Evolutionary conservation across 352 stramenopile species (phyloP).

Genomic region (Hyaloperonospora brassicae): DNA sequence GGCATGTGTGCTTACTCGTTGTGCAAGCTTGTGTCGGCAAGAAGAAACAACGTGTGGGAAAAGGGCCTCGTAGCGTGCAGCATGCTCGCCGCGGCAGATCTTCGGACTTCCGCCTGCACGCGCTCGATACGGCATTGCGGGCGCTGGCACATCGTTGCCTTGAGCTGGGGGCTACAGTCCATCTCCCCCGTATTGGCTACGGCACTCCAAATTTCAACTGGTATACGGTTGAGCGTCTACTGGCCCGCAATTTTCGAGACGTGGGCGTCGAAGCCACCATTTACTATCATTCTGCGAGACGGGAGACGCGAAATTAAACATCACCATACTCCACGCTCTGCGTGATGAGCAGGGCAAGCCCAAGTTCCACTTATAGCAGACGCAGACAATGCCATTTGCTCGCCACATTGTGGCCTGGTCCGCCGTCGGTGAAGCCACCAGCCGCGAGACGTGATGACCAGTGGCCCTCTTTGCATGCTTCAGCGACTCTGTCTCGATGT

Average conservation of each 20-base stretch:
- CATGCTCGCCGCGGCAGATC: conserved; percentile 50
- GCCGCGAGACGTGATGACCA: no score
- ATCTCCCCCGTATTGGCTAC: conserved; percentile 74
- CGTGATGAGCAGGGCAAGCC: no score
- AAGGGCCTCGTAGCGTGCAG: conserved; percentile 9
- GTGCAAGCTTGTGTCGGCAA: conserved; percentile 53
- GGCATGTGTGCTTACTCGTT: conserved; percentile 62
- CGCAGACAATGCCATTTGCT: no score
- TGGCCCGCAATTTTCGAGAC: conserved; percentile 56
- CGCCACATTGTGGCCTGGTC: no score
- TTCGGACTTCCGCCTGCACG: conserved; percentile 56
- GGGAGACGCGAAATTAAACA: conserved; percentile 1
- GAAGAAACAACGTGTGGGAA: conserved; percentile 43
- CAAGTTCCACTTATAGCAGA: no score
- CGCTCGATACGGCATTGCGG: conserved; percentile 41
- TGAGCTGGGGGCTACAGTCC: conserved; percentile 40
- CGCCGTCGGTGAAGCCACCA: no score
- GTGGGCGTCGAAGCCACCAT: conserved; percentile 44
- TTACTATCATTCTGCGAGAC: conserved; percentile 54
- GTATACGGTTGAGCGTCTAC: conserved; percentile 71
- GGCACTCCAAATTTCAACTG: conserved; percentile 74
- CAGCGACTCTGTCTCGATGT: no score
- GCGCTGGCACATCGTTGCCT: conserved; percentile 32
- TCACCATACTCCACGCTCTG: no score
- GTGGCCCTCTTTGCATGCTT: no score